phyloP scores from a whole-genome alignment of 177 flowering plant genomes.

The Telopea speciosissima region DNA sequence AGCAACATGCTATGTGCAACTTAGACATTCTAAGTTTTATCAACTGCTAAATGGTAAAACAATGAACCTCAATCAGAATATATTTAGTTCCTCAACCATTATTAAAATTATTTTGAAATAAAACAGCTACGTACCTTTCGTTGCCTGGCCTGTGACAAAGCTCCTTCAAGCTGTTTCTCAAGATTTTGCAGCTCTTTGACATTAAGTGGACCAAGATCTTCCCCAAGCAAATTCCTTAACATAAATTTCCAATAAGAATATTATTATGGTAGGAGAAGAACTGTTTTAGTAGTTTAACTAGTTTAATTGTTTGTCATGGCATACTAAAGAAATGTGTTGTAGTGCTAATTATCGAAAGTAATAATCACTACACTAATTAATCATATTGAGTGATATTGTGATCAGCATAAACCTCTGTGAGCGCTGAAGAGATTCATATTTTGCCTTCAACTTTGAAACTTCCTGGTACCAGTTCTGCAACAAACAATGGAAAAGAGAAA shows the following conservation, averaged over 20 bases:
- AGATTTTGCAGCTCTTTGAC: constrained; percentile 75
- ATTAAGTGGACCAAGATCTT: constrained; percentile 74
- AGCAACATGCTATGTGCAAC: neutral
- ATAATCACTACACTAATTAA: neutral
- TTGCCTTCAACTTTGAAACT: constrained; percentile 58
- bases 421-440: constrained; percentile 67
- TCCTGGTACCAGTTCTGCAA: constrained; percentile 76
- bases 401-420: constrained; percentile 53
- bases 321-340: neutral
- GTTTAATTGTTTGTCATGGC: neutral
- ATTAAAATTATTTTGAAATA: neutral
- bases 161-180: constrained; percentile 82
- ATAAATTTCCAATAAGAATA: neutral
- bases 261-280: neutral
- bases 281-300: neutral
- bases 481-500: neutral
- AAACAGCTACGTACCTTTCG: constrained; percentile 76
- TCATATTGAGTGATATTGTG: neutral
- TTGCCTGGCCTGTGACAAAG: constrained; percentile 66
- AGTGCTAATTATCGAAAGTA: no score
- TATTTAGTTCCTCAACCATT: neutral
- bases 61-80: neutral
- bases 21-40: neutral
- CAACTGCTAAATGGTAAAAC: no score
- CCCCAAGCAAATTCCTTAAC: constrained; percentile 79